A percentile compares a stretch with the other conserved stretches of the same genome.
Conservation (phyloP, 2,329 filamentous ascomycete species). For the Cercospora beticola region DNA sequence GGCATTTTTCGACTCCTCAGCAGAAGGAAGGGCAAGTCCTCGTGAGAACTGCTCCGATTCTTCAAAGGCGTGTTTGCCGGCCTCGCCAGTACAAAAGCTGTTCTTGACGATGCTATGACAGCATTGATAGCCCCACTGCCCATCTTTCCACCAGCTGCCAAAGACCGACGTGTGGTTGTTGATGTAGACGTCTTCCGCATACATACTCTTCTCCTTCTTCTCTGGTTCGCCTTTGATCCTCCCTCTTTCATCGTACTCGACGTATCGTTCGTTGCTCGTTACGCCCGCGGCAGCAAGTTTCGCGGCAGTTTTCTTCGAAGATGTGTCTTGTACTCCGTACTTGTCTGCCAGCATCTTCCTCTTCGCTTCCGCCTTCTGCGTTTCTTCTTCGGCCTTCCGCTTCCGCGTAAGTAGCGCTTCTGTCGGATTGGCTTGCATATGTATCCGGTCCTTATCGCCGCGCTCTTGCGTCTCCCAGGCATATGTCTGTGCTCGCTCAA, state of each 20-base stretch:
- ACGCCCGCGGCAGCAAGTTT: conserved; percentile 62
- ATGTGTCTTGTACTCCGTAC: conserved; percentile 70
- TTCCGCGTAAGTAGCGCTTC: conserved; percentile 82
- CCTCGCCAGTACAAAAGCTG: conserved; percentile 93
- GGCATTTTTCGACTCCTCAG: conserved; percentile 28
- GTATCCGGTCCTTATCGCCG: conserved; percentile 73
- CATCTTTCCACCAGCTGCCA: conserved; percentile 97
- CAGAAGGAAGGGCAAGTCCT: conserved; percentile 44
- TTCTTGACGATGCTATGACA: conserved; percentile 94
- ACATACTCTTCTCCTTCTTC: conserved; percentile 80
- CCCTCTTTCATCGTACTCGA: conserved; percentile 92
- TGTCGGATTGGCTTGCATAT: conserved; percentile 95
- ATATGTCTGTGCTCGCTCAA: conserved; percentile 83
- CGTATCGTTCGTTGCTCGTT: conserved; percentile 78
- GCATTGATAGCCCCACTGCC: conserved; percentile 93
- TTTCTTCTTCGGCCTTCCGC: conserved; percentile 72
- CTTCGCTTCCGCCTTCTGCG: conserved; percentile 65
- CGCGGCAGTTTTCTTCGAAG: conserved; percentile 55
- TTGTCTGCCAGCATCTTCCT: conserved; percentile 73
- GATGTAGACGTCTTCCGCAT: conserved; percentile 78
- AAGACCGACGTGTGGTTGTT: conserved; percentile 93
- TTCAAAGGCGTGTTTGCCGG: conserved; percentile 77
- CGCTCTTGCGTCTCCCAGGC: conserved; percentile 95
- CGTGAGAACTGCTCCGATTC: conserved; percentile 65
- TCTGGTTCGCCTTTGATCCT: conserved; percentile 83